phyloP scores from a whole-genome alignment of 371 early-diverging fungal species.

The Mortierella sp. region DNA sequence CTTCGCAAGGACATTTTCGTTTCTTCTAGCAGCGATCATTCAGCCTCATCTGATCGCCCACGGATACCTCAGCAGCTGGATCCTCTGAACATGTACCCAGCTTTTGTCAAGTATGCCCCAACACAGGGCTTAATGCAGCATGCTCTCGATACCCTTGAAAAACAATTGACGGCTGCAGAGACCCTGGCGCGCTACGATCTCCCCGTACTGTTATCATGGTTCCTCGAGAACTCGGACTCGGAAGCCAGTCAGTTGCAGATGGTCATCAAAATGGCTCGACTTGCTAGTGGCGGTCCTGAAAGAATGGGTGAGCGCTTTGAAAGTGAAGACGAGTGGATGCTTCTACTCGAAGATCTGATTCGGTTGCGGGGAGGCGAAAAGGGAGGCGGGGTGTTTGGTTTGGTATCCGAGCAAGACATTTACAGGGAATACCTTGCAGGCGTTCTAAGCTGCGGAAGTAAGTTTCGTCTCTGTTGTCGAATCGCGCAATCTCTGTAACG shows the following conservation, averaged over 20 bases:
- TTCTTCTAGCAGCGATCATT: neutral
- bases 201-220: conserved; percentile 69
- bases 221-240: conserved; percentile 60
- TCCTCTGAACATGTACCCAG: conserved; percentile 55
- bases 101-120: conserved; percentile 59
- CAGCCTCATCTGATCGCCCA: conserved; percentile 17
- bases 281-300: conserved; percentile 69
- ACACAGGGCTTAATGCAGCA: conserved; percentile 61
- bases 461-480: conserved; percentile 26
- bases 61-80: conserved; percentile 47
- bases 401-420: conserved; percentile 66
- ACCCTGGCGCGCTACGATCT: conserved; percentile 71
- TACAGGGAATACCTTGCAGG: conserved; percentile 73
- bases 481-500: neutral
- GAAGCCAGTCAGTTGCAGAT: conserved; percentile 65
- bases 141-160: conserved; percentile 72
- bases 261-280: conserved; percentile 72
- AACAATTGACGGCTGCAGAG: conserved; percentile 73
- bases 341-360: conserved; percentile 73
- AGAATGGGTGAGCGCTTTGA: conserved; percentile 65
- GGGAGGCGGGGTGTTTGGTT: conserved; percentile 66
- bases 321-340: conserved; percentile 77
- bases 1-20: conserved; percentile 51
- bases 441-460: conserved; percentile 77
- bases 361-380: conserved; percentile 61